Evolutionary conservation across 331 rosid genomes (phyloP), one percentile per base, ranked within the genome.

Genomic region (Ulmus americana): DNA sequence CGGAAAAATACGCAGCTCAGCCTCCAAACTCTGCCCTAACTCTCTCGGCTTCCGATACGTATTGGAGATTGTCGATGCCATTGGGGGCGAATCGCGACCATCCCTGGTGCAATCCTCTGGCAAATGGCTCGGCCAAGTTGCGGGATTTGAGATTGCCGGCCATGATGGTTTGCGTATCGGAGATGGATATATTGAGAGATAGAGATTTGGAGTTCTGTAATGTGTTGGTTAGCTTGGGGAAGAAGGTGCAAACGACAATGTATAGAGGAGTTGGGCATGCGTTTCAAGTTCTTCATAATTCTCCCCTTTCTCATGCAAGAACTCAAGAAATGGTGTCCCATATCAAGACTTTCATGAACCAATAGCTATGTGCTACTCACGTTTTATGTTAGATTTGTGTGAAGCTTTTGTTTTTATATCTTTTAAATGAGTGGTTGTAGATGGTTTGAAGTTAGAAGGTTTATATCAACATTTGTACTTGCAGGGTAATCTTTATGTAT

Each of bases 251-350:
- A 44, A 80, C 72, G 15, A 39, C 56, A 61, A 22, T 86, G 35
- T 77, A 73, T 68, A 85, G 75, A 74, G 90, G 89, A 8, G 96
- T 88, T 3, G 97, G 97, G 1, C 96, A 92, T 79, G 82, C 89
- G 12, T 92, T 86, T 68, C 97, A 92, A 69, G 81, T 92, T 64
- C 71, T 88, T 63, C 80, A 80, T 49, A 92, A 82, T 65, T 89
- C 80, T 67, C 90, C 72, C 14, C 76, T 73, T 38, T 85, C 95
- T 46, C 70, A 74, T 48, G 8, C 68, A 18, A 65, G 89, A 14
- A 70, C 84, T 14, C 87, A 74, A 64, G 95, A 92, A 64, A 73
- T 92, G 84, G 55, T 84, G 40, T 76, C 78, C 59, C 84, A 73
- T 50, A 66, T 92, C 75, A 82, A 45, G 54, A 64, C 49, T 49